Evolutionary conservation across 73 alveolate genomes (phyloP).

Genomic region (Durusdinium trenchii): DNA sequence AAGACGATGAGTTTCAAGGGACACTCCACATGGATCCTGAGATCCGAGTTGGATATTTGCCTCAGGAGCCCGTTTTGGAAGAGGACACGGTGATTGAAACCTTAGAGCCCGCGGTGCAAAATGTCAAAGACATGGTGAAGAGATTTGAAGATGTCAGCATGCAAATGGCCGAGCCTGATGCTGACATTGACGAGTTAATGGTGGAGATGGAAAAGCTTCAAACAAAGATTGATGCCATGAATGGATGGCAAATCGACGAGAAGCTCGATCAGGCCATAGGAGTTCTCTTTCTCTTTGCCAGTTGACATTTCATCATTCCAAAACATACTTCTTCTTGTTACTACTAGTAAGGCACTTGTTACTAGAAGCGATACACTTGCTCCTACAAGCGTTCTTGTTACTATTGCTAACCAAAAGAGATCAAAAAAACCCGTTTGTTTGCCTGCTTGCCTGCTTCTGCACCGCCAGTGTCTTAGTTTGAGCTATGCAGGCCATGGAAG

Average conservation of each 20-base stretch:
- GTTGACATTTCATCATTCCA: too few relatives aligned
- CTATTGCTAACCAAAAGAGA: background rate
- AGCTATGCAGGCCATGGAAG: constrained; percentile 62
- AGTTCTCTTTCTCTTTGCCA: constrained; percentile 7
- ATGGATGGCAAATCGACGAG: constrained; percentile 70
- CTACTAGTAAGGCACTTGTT: too few relatives aligned
- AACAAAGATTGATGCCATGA: constrained; percentile 53
- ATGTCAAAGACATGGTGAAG: constrained; percentile 33
- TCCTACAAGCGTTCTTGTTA: background rate
- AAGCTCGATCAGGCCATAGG: constrained; percentile 78
- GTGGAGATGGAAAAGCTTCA: constrained; percentile 74
- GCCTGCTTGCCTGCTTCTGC: background rate
- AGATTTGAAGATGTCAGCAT: constrained; percentile 42
- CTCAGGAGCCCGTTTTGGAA: constrained; percentile 85
- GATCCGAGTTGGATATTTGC: constrained; percentile 42
- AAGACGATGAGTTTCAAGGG: constrained; percentile 83
- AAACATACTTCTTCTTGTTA: too few relatives aligned
- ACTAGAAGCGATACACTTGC: too few relatives aligned
- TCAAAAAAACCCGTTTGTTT: background rate
- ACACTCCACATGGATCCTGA: constrained; percentile 4
- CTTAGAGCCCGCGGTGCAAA: constrained; percentile 55
- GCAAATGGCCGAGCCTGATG: constrained; percentile 74
- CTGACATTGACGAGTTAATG: constrained; percentile 64
- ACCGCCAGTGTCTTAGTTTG: too few relatives aligned
- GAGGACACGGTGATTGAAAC: constrained; percentile 72